Evolutionary conservation across 306 rosid genomes (phyloP).

Genomic region (Prunus davidiana): DNA sequence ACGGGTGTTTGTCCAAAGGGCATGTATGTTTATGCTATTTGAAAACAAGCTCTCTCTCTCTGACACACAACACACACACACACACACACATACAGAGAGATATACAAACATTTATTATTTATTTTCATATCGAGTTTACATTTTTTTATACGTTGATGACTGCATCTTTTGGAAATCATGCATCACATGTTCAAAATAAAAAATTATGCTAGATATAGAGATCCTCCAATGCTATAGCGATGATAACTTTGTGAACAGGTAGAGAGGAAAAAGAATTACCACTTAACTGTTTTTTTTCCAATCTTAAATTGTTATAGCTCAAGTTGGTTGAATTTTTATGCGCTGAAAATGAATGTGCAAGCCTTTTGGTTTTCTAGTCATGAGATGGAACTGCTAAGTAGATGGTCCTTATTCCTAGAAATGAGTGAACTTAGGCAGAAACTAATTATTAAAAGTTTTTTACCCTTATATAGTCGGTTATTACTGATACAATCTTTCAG

Average conservation of each 20-base stretch:
- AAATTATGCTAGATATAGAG: too few species aligned
- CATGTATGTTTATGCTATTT: slow-evolving; percentile 50
- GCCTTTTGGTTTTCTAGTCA: too few species aligned
- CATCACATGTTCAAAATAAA: neutral
- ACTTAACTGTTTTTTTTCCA: neutral
- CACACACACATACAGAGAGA: neutral
- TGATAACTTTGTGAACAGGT: neutral
- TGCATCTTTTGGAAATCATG: neutral
- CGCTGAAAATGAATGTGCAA: too few species aligned
- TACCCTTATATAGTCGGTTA: too few species aligned
- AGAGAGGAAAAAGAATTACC: neutral
- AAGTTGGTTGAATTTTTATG: too few species aligned
- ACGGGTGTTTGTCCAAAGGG: slow-evolving; percentile 70
- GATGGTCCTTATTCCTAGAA: too few species aligned
- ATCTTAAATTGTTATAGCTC: too few species aligned
- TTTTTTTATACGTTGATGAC: neutral
- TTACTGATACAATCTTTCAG: too few species aligned
- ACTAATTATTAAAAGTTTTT: too few species aligned
- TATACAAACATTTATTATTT: neutral
- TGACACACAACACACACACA: neutral
- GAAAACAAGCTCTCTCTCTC: neutral
- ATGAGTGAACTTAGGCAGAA: too few species aligned
- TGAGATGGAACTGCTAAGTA: too few species aligned
- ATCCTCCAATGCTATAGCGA: neutral
- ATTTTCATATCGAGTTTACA: neutral